Percentiles rank a stretch among this genome's conserved stretches.
These are phyloP conservation scores for Rhodotorula babjevae DNA, from an alignment of 768 basidiomycete genomes.

Conservation along the genomic window DNA sequence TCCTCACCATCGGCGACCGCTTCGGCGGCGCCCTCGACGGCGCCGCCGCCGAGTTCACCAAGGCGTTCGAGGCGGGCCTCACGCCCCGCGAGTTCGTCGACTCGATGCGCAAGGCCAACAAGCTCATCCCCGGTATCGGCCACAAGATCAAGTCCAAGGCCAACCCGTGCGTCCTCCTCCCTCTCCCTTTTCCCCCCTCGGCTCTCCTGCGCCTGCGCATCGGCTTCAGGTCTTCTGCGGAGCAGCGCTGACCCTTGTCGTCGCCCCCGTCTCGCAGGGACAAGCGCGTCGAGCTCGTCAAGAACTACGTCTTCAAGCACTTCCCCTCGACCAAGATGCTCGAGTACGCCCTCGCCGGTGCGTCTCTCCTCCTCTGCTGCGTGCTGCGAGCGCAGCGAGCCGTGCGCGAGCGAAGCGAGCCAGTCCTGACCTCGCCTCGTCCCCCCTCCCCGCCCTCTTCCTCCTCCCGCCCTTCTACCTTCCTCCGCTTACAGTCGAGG, in stretches of 20 bases:
- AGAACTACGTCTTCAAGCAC: slow-evolving; percentile 2
- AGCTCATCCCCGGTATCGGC: slow-evolving; percentile 76
- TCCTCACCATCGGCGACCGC: slow-evolving; percentile 93
- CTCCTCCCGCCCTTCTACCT: background rate
- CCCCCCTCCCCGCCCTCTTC: background rate
- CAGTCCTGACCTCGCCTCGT: too few relatives aligned
- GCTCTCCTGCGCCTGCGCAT: background rate
- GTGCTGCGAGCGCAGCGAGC: background rate
- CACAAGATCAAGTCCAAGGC: slow-evolving; percentile 99
- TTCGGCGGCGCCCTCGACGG: slow-evolving; percentile 99
- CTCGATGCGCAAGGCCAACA: slow-evolving; percentile 52
- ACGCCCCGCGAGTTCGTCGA: slow-evolving; percentile 98
- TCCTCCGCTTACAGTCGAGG: slow-evolving; percentile 69
- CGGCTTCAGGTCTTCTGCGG: background rate
- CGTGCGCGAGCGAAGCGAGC: too few relatives aligned
- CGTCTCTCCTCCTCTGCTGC: background rate
- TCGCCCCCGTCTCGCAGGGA: background rate
- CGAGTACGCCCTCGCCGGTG: slow-evolving; percentile 56
- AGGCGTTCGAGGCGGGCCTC: slow-evolving; percentile 80
- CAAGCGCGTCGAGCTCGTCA: slow-evolving; percentile 25
- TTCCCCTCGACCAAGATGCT: slow-evolving; percentile 91
- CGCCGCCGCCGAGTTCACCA: slow-evolving; percentile 91
- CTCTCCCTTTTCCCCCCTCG: too few relatives aligned
- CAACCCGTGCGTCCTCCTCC: slow-evolving; percentile 69
- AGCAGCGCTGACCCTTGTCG: slow-evolving; percentile 42